Base-by-base conservation (phyloP, 805 yeast species). In the Myxozyma vanderwaltii region DNA sequence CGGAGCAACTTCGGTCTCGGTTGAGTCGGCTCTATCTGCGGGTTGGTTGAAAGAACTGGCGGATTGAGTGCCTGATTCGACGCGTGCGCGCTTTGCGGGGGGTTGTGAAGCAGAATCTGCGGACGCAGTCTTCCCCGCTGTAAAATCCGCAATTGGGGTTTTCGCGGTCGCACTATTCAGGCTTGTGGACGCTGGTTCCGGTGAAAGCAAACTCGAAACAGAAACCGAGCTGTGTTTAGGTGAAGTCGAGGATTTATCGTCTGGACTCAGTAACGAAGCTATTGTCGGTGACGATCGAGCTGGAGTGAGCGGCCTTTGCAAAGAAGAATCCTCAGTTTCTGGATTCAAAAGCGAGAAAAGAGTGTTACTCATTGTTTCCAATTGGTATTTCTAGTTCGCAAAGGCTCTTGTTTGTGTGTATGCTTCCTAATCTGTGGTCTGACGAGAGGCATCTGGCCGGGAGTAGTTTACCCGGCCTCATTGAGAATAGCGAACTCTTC, bases 161-260 rank as follows among this genome's bases (percentile, higher is more conserved):
- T 49, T 15, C 13, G 41, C 41, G n/a, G 41, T 38, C n/a, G 41
- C 21, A 15, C 21, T 7, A 10, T 33, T 33, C 8, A 8, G 36
- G 12, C 13, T 12, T 17, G n/a, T 29, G 3, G 36, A 7, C 17
- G 51, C 3, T 12, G 54, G 46, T 39, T 27, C 33, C 6, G 56
- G 51, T n/a, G 56, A 48, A 13, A 55, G 36, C 31, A 55, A 31
- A 21, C 38, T 21, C 24, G 59, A 55, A 31, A 55, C 54, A 2
- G 60, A 33, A 8, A 56, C 46, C 6, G 17, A 13, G 29, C 45
- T 21, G 3, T 44, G 15, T 13, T 38, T 33, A 31, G 43, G 23
- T 3, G 51, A 35, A 8, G 12, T 8, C 6, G 47, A 31, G 2
- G 40, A 26, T 7, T 8, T 15, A 23, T 38, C 36, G 6, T 12